Evolutionary conservation across 2,329 filamentous ascomycete species (phyloP), one percentile per base, ranked within the genome.

Genomic region (Ophioceras dolichostomum): DNA sequence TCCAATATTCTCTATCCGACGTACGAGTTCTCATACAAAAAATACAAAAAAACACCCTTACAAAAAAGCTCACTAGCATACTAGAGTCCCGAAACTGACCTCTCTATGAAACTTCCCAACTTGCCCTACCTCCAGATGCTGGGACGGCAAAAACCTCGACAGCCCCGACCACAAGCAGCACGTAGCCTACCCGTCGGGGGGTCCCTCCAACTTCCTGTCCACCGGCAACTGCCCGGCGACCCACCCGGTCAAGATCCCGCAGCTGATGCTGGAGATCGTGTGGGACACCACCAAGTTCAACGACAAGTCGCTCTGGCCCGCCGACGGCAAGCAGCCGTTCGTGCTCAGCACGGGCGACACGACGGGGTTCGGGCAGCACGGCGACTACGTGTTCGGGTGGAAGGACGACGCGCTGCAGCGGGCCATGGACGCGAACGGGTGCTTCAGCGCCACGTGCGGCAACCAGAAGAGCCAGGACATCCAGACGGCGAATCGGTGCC

Each of bases 161-260:
- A 59, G 54, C 18, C 62, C 63, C 9, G 62, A 67, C 48, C 64
- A 68, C 51, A 56, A 64, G 38, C 51, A 54, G 40, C 59, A 62
- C 46, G 60, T 74, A 42, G 57, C 60, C 10, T 73, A 73, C 39
- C 70, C 69, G 5, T 49, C 9, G 44, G 45, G 10, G 8, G 41
- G 43, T 3, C 30, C 30, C 14, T 20, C 30, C 17, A 46, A 45
- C 18, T 49, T 44, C 4, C 50, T 58, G 17, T 59, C 67, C 39
- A 56, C 49, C 29, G 70, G 68, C 10, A 45, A 47, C n/a, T 75
- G 70, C 44, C 70, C 70, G 0, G 30, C 51, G 4, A 57, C 56
- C 2, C 68, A 73, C 47, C 72, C 70, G 1, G 62, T 66, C 2
- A 70, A 68, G 44, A 56, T 76, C 4, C 62, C 73, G 12, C 74